These are phyloP conservation scores for Shiraia bambusicola DNA, from an alignment of 2,329 filamentous ascomycete species.

Conservation along the genomic window DNA sequence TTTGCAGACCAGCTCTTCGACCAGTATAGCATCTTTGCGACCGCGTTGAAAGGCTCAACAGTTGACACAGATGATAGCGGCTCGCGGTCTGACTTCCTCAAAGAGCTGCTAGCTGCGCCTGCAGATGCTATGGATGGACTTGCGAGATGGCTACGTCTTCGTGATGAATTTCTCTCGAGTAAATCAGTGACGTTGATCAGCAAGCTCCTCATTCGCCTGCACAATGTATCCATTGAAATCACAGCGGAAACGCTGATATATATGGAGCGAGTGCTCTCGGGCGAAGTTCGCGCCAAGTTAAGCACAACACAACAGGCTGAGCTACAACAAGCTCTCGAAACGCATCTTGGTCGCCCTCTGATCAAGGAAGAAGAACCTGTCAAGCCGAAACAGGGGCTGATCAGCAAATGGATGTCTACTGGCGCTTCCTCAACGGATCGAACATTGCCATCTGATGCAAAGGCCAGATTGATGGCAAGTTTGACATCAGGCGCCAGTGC, in stretches of 20 bases:
- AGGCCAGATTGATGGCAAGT: constrained; percentile 33
- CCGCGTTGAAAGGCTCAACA: constrained; percentile 57
- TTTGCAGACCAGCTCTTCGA: constrained; percentile 83
- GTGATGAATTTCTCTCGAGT: constrained; percentile 81
- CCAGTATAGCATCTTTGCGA: constrained; percentile 80
- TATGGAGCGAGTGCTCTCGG: constrained; percentile 67
- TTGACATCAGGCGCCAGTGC: constrained; percentile 31
- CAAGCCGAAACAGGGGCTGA: constrained; percentile 44
- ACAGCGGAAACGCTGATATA: constrained; percentile 60
- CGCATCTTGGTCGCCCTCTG: constrained; percentile 46
- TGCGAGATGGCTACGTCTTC: constrained; percentile 84
- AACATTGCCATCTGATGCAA: constrained; percentile 21
- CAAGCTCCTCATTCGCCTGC: constrained; percentile 81
- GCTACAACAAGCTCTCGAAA: constrained; percentile 64
- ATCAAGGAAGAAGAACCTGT: constrained; percentile 36
- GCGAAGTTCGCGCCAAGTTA: constrained; percentile 73
- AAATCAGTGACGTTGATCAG: constrained; percentile 80
- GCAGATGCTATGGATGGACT: constrained; percentile 66
- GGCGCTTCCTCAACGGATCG: constrained; percentile 10
- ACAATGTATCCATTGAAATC: constrained; percentile 73
- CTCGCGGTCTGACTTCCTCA: constrained; percentile 43
- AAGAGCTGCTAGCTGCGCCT: constrained; percentile 64
- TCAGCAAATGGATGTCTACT: constrained; percentile 46
- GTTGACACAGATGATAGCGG: constrained; percentile 40
- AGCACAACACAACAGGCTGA: constrained; percentile 82